Base-by-base conservation (phyloP, 371 early-diverging fungal genomes). In the Mucor piriformis region DNA sequence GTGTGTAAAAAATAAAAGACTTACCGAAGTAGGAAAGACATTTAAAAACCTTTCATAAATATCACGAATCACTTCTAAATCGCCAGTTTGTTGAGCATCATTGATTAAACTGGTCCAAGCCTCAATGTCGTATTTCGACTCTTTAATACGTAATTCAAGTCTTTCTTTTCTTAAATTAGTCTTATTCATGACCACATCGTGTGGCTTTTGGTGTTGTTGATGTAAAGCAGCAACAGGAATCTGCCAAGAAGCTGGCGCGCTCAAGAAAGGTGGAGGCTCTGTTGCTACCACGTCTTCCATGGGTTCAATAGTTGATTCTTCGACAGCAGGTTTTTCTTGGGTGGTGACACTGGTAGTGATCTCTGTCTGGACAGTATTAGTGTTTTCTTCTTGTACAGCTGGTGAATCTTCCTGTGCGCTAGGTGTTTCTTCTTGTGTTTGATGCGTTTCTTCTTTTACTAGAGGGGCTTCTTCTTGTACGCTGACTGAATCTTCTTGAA, bases 11-110 rank as follows among this genome's bases (percentile, higher is more conserved):
- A 35, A 54, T 24, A 55, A 21, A 43, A 50, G 21, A 89, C 91
- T 78, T 86, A 93, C 95, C 71, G 92, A 87, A 37, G 90, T 88
- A 21, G 97, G 97, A 66, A 92, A 96, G 51, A 87, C 85, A 57
- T 84, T 76, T 43, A 95, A 66, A 35, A 92, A 83, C 7, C 83
- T 76, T 59, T 91, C 91, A 75, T 82, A 95, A 0, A 86, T 77
- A 23, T 86, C 88, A 44, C 93, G 79, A 6, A 87, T 83, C 10
- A 79, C 72, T 32, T 74, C 72, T 21, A 83, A 63, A 58, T 91
- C 88, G 42, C 82, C 85, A 25, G 72, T 73, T 46, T 74, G 71
- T 54, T 85, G 81, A 43, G 77, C 79, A 25, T 88, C 88, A 33
- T 68, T 72, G 34, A 91, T 69, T 25, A 93, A 60, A 1, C 74